phyloP scores from a whole-genome alignment of 2,329 filamentous ascomycete species.

The Amesomyces nigricolor region DNA sequence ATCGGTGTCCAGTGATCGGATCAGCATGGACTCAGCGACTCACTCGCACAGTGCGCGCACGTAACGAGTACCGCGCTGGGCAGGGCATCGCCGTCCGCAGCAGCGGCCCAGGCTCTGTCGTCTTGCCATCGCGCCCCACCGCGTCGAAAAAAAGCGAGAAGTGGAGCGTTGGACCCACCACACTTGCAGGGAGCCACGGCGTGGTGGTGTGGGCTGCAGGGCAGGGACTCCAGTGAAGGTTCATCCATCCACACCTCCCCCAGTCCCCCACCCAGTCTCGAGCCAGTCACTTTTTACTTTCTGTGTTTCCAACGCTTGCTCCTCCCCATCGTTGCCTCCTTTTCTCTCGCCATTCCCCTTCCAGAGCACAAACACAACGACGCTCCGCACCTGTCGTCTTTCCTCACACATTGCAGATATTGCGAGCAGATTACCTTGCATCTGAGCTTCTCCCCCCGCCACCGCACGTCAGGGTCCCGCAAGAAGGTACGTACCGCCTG shows the following conservation, averaged over 20 bases:
- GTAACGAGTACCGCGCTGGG: not conserved
- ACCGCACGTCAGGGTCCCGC: not conserved
- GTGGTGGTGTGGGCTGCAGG: too few species aligned
- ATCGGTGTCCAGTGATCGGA: conserved; percentile 8
- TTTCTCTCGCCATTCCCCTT: not conserved
- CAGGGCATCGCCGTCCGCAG: too few species aligned
- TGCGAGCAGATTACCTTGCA: conserved; percentile 2
- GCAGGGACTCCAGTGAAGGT: conserved; percentile 8
- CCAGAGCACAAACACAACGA: not conserved
- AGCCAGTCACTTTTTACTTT: conserved; percentile 4
- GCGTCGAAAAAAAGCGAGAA: conserved; percentile 10
- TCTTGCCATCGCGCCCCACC: conserved; percentile 19
- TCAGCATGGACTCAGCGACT: not conserved
- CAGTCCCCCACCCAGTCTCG: not conserved
- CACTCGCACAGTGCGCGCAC: conserved; percentile 11
- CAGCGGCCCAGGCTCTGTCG: conserved; percentile 13
- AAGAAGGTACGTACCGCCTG: conserved; percentile 6
- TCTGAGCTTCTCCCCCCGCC: not conserved
- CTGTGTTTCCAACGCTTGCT: conserved; percentile 9
- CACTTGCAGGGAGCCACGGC: conserved; percentile 12
- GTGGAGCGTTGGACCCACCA: conserved; percentile 13
- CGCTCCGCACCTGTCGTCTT: not conserved
- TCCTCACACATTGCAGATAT: not conserved
- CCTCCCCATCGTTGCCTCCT: conserved; percentile 14
- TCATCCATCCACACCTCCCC: conserved; percentile 18